Percentiles rank a stretch among this genome's conserved stretches.
Conservation (phyloP, 192 early-diverging fungal genomes). For the Umbelopsis sp. region DNA sequence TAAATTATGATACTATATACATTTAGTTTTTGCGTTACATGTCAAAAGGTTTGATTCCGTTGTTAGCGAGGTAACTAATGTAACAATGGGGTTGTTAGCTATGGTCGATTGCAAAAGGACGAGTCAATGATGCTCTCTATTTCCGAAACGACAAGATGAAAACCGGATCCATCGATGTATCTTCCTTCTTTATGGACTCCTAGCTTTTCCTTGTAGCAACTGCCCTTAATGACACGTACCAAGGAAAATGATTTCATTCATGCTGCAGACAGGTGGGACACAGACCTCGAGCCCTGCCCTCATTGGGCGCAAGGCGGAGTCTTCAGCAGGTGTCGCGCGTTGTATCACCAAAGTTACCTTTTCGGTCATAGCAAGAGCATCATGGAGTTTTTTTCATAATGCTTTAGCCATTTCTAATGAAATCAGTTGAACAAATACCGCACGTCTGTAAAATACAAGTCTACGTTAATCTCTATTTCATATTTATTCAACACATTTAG, state of each 20-base stretch:
- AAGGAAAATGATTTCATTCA: background rate
- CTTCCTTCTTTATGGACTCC: background rate
- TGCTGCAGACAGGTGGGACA: background rate
- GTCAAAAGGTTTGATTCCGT: background rate
- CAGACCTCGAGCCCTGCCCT: background rate
- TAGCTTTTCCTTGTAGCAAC: background rate
- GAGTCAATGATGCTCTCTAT: background rate
- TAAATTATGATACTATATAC: background rate
- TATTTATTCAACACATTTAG: too few relatives aligned
- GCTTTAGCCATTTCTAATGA: too few relatives aligned
- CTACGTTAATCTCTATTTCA: too few relatives aligned
- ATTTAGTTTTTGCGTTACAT: background rate
- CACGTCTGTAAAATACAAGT: too few relatives aligned
- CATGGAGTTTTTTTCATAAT: too few relatives aligned
- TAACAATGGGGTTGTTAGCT: background rate
- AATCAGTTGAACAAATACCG: too few relatives aligned
- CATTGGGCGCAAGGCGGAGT: constrained; percentile 17
- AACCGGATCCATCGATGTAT: background rate
- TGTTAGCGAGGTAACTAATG: background rate
- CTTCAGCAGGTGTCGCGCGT: background rate
- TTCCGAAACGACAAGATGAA: background rate
- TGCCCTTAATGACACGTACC: background rate
- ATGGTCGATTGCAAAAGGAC: background rate
- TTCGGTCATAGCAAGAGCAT: background rate
- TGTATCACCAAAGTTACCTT: background rate